Percentiles rank a stretch among this genome's conserved stretches.
phyloP scores from a whole-genome alignment of 805 yeast species.

The Metschnikowia gruessii region DNA sequence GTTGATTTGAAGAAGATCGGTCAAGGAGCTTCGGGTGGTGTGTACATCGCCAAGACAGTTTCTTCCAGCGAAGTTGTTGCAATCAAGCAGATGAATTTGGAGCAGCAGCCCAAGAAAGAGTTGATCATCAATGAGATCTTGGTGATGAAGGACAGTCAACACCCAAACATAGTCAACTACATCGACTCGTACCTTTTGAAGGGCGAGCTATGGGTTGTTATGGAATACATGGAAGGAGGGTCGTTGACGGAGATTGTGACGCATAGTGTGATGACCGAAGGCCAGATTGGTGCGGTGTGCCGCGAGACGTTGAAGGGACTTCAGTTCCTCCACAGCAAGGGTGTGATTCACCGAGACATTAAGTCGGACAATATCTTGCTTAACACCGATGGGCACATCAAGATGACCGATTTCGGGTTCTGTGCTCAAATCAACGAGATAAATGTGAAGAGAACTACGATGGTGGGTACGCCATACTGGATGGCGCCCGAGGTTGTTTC shows the following conservation, averaged over 20 bases:
- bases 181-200: constrained; percentile 43
- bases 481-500: constrained; percentile 99
- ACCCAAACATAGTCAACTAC: constrained; percentile 21
- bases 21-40: constrained; percentile 98
- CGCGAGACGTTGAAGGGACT: constrained; percentile 87
- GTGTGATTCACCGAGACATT: constrained; percentile 93
- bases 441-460: constrained; percentile 86
- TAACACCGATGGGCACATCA: constrained; percentile 81
- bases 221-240: constrained; percentile 99
- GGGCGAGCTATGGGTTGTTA: constrained; percentile 91
- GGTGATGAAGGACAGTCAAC: constrained; percentile 23
- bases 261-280: constrained; percentile 84
- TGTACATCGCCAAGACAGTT: constrained; percentile 75
- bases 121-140: constrained; percentile 55
- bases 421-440: constrained; percentile 87
- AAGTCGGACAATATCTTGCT: constrained; percentile 90
- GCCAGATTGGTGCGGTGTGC: constrained; percentile 93
- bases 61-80: constrained; percentile 55
- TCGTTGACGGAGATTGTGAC: constrained; percentile 93
- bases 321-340: constrained; percentile 82
- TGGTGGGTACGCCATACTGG: constrained; percentile 99
- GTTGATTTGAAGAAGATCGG: constrained; percentile 79
- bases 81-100: constrained; percentile 92
- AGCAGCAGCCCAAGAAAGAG: constrained; percentile 93
- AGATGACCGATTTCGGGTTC: constrained; percentile 93